Evolutionary conservation across 2,329 filamentous ascomycete genomes (phyloP), one percentile per base, ranked within the genome.

Genomic region (Arachnomyces sp.): DNA sequence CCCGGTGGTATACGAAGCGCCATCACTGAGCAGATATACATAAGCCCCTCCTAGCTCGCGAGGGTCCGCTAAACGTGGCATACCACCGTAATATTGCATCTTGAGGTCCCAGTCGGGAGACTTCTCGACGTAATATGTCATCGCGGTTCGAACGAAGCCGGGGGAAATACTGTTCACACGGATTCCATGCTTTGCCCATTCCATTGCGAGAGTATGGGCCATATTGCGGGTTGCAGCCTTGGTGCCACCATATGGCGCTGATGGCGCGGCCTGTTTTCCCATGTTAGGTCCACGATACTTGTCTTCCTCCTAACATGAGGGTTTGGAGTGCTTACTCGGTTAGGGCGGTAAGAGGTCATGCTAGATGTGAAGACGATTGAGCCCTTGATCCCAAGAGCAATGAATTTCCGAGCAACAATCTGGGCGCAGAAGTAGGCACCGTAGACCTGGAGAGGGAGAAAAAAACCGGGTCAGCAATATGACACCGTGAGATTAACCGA

Each of bases 71-170:
- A 77, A 48, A 18, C 73, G 58, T 8, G 72, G 72, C 63, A 77
- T 76, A 2, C 73, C 73, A 2, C 73, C 71, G 48, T 76, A 76
- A 50, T 77, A 76, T 55, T 74, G 69, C 60, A 77, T 66, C 58
- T 77, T 71, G 45, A 65, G 58, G 42, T 72, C 68, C 74, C 72
- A 77, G 50, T 76, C 73, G 0, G 71, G 68, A 12, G 65, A 60
- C n/a, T 65, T 65, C 42, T 68, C 64, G 4, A 77, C 71, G 48
- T 68, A 71, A 51, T 70, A 72, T 5, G 68, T 72, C 58, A 72
- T 58, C 3, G 66, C 66, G 0, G 68, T 51, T 57, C 55, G 49
- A 4, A 68, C 57, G 31, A 66, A 67, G 0, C 64, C 69, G 0
- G 69, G 69, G 0, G 66, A 70, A 32, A 73, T 58, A 16, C 57